phyloP scores from a whole-genome alignment of 305 asterid species.

The Fraxinus albicans region DNA sequence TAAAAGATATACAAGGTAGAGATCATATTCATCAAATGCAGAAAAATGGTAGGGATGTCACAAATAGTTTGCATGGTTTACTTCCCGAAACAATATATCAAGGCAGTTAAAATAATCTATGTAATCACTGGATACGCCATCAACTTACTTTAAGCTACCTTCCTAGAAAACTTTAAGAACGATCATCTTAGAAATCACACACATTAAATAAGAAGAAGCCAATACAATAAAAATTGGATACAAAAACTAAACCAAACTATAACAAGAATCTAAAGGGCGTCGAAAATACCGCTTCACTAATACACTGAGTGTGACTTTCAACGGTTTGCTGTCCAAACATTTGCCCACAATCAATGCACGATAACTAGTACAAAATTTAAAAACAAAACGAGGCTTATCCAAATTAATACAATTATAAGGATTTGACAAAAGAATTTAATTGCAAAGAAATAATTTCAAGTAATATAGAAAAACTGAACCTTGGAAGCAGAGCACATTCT shows the following conservation, averaged over 20 bases:
- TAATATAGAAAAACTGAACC: constrained; percentile 31
- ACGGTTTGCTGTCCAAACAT: constrained; percentile 68
- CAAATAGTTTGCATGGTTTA: not conserved
- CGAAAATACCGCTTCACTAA: constrained; percentile 67
- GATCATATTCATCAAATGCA: not conserved
- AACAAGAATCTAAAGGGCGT: not conserved
- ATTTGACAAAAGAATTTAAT: not conserved
- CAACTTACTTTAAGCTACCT: not conserved
- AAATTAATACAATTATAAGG: not conserved
- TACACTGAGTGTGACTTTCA: constrained; percentile 88
- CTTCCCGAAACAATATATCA: not conserved
- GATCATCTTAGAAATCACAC: not conserved
- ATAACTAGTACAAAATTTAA: constrained; percentile 37
- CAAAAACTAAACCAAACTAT: not conserved
- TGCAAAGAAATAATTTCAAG: not conserved
- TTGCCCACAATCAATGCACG: constrained; percentile 94
- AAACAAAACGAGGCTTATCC: not conserved
- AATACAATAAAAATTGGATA: not conserved
- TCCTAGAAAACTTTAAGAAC: not conserved
- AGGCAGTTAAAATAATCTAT: not conserved
- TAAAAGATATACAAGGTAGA: not conserved
- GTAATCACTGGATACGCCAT: not conserved
- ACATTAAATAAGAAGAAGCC: not conserved
- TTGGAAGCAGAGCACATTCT: constrained; percentile 83
- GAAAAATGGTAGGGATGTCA: not conserved